phyloP scores from a whole-genome alignment of 768 basidiomycete genomes.

The Pisolithus albus region DNA sequence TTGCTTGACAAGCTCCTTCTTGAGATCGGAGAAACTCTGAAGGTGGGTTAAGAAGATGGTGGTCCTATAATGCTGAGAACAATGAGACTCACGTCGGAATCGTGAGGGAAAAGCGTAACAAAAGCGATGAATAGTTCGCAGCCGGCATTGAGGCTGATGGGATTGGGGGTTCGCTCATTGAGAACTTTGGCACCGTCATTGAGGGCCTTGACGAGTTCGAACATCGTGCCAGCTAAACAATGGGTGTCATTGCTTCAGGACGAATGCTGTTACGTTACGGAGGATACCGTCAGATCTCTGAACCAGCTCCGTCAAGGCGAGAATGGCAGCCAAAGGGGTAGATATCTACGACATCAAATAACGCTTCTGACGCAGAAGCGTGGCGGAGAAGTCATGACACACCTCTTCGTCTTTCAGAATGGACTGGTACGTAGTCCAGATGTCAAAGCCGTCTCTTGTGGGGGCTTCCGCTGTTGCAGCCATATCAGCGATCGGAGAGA shows the following conservation, averaged over 20 bases:
- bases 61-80: slow-evolving; percentile 6
- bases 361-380: background rate
- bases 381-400: slow-evolving; percentile 14
- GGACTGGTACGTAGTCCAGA: slow-evolving; percentile 48
- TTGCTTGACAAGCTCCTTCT: slow-evolving; percentile 74
- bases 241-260: slow-evolving; percentile 1
- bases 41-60: slow-evolving; percentile 5
- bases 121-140: slow-evolving; percentile 88
- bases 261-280: background rate
- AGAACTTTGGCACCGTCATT: slow-evolving; percentile 66
- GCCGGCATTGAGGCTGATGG: slow-evolving; percentile 82
- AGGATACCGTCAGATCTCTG: slow-evolving; percentile 68
- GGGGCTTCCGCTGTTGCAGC: background rate
- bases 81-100: slow-evolving; percentile 56
- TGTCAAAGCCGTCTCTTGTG: slow-evolving; percentile 31
- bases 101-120: slow-evolving; percentile 78
- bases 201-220: slow-evolving; percentile 82
- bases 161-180: slow-evolving; percentile 58
- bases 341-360: slow-evolving; percentile 46
- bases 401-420: slow-evolving; percentile 65
- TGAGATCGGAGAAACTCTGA: slow-evolving; percentile 80
- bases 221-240: slow-evolving; percentile 77
- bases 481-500: background rate
- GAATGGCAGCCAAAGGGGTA: slow-evolving; percentile 81
- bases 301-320: slow-evolving; percentile 76